Evolutionary conservation across 2,329 filamentous ascomycete species (phyloP), one percentile per base, ranked within the genome.

Genomic region (Acrodontium crateriforme): DNA sequence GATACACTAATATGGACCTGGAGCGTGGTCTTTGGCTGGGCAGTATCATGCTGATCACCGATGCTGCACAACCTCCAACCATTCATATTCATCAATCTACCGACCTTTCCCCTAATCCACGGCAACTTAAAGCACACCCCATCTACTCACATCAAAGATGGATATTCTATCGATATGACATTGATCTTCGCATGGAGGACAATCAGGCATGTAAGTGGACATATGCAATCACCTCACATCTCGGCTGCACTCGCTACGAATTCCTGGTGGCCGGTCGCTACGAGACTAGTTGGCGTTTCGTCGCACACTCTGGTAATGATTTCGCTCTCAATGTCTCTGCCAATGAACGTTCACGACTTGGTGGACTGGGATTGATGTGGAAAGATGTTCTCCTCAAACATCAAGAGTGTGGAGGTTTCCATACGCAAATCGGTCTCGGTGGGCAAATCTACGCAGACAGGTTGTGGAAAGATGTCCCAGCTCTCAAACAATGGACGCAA

Each of bases 341-440:
- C 30, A 83, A 78, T 36, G 89, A 98, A 44, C 71, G 87, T 23
- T 72, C 76, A 17, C 81, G 78, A 44, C 68, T 95, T 2, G 89
- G 89, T 16, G 89, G 89, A 2, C 70, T 91, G 1, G 82, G 85
- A 1, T 81, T 89, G 49, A 92, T 98, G 87, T 98, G 89, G 89
- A 95, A 94, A 48, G 89, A 98, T 45, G 85, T 98, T 16, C 67
- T 98, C 49, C 84, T 94, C 56, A 94, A 94, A 65, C 92, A 98
- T 46, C 74, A 85, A 16, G 89, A 98, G 44, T 93, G 85, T 42
- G 84, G 85, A 30, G 89, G 89, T 1, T 98, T 95, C 54, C 89
- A 98, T 47, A 77, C 82, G 5, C 89, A 98, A 49, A 65, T 98
- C 6, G 89, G 87, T 9, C 61, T 94, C 4, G 89, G 89, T 30